These are phyloP conservation scores for Berberis vulgaris DNA, from an alignment of 164 flowering plant species.

Conservation along the genomic window DNA sequence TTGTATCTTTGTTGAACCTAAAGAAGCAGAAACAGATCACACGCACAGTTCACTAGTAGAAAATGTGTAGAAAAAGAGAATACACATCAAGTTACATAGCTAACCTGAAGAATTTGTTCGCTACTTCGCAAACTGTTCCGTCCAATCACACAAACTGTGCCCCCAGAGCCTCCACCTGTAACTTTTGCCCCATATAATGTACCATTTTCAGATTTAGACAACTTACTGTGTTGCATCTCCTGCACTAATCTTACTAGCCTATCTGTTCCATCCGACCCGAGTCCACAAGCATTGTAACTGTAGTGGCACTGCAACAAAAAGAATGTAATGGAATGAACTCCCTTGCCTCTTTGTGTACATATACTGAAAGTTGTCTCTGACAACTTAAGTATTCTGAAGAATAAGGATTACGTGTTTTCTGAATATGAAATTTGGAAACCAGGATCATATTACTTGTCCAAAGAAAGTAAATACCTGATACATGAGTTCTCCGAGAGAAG, in stretches of 20 bases:
- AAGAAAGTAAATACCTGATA: no score
- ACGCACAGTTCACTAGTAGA: background rate
- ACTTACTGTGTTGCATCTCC: constrained; percentile 67
- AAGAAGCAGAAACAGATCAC: background rate
- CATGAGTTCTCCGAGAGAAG: no score
- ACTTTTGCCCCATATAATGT: constrained; percentile 91
- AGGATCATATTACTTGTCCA: no score
- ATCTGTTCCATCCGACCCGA: constrained; percentile 97
- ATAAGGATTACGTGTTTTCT: no score
- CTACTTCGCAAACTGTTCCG: constrained; percentile 64
- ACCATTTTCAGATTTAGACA: constrained; percentile 49
- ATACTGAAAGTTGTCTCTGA: background rate
- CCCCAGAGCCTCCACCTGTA: constrained; percentile 98
- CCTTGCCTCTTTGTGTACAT: background rate
- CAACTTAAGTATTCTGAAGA: background rate
- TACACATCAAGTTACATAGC: background rate
- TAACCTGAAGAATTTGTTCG: constrained; percentile 75
- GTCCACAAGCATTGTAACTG: constrained; percentile 88
- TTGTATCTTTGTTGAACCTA: constrained; percentile 88
- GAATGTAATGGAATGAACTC: background rate
- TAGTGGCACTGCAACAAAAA: constrained; percentile 72
- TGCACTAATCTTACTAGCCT: constrained; percentile 87
- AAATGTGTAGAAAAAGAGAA: background rate
- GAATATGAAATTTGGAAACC: no score
- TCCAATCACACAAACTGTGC: constrained; percentile 83